Conservation (phyloP, 192 early-diverging fungal species). For the Umbelopsis sp. region DNA sequence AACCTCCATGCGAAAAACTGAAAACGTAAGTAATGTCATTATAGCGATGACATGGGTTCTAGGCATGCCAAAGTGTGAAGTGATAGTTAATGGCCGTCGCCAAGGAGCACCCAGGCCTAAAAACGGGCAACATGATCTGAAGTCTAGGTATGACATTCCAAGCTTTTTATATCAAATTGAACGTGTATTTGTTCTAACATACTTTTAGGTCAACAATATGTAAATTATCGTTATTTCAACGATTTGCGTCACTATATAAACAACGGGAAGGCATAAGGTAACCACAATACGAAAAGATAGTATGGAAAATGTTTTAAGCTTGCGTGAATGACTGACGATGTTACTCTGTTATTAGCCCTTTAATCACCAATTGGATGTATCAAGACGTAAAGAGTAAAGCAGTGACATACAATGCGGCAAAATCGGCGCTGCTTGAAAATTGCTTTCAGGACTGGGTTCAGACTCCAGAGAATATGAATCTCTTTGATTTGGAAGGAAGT, state of each 20-base stretch:
- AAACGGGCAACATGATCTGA: conserved; percentile 19
- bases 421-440: conserved; percentile 23
- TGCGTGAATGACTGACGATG: not conserved
- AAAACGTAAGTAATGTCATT: too few species aligned
- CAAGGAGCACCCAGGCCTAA: conserved; percentile 35
- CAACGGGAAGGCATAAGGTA: not conserved
- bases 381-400: conserved; percentile 20
- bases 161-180: not conserved
- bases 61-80: conserved; percentile 32
- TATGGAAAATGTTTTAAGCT: not conserved
- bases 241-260: not conserved
- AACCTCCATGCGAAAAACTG: too few species aligned
- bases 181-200: not conserved
- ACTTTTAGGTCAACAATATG: conserved; percentile 3
- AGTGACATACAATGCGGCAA: conserved; percentile 19
- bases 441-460: conserved; percentile 33
- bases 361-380: conserved; percentile 9
- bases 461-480: conserved; percentile 20
- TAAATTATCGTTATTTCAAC: conserved; percentile 14
- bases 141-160: conserved; percentile 31
- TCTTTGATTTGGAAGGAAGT: not conserved
- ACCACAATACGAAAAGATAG: not conserved
- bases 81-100: conserved; percentile 35
- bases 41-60: conserved; percentile 29
- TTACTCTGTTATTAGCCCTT: not conserved